Evolutionary conservation across 345 rosid species (phyloP).

Genomic region (Hibiscus trionum): DNA sequence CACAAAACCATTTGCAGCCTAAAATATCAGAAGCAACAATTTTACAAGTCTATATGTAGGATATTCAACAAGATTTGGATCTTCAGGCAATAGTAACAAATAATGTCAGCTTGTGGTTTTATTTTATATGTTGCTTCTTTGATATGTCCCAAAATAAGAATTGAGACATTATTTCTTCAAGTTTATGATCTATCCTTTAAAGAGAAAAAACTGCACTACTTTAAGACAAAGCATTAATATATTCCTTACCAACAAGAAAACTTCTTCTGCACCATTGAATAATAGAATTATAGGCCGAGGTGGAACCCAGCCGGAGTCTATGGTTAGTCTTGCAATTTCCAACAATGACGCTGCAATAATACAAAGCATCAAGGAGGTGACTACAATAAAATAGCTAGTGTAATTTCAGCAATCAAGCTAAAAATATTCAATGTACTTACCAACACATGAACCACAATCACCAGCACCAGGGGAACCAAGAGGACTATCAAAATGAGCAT

Average conservation of each 20-base stretch:
- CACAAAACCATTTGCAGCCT: slow-evolving; percentile 98
- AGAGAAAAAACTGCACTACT: background rate
- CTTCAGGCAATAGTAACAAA: slow-evolving; percentile 4
- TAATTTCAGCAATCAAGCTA: slow-evolving; percentile 4
- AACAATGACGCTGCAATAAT: slow-evolving; percentile 71
- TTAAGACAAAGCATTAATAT: background rate
- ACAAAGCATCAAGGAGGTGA: slow-evolving; percentile 12
- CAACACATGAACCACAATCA: slow-evolving; percentile 96
- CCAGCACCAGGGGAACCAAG: slow-evolving; percentile 96
- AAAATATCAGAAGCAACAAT: slow-evolving; percentile 25
- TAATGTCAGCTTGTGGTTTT: background rate
- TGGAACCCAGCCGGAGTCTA: slow-evolving; percentile 83
- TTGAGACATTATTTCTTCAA: background rate
- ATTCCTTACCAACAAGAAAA: slow-evolving; percentile 68
- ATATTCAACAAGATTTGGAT: slow-evolving; percentile 11
- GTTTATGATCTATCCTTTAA: background rate
- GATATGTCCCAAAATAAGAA: background rate
- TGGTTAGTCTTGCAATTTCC: slow-evolving; percentile 74
- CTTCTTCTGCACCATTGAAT: slow-evolving; percentile 94
- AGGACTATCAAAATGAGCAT: slow-evolving; percentile 93
- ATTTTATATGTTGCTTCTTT: slow-evolving; percentile 1
- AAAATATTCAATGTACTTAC: slow-evolving; percentile 32
- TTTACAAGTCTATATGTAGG: slow-evolving; percentile 8
- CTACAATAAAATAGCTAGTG: background rate
- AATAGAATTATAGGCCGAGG: slow-evolving; percentile 83